Conservation (phyloP, 352 stramenopile species). For the Pythium dissimile region DNA sequence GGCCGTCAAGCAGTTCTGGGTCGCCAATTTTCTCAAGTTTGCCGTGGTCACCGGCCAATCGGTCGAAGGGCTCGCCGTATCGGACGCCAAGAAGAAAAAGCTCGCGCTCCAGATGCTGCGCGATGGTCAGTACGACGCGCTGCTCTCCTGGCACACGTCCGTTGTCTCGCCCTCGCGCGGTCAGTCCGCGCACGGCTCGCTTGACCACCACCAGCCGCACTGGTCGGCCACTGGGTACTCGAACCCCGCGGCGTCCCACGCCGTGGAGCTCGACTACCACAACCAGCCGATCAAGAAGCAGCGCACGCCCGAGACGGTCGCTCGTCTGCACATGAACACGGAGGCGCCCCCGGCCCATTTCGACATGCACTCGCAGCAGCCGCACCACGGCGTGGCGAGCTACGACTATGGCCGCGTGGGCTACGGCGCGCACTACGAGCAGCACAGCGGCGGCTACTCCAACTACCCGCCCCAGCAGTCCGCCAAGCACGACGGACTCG, state of each 20-base stretch:
- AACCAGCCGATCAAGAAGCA: slow-evolving; percentile 23
- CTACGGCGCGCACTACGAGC: slow-evolving; percentile 16
- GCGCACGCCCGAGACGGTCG: slow-evolving; percentile 25
- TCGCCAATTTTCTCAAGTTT: slow-evolving; percentile 83
- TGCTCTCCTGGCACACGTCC: slow-evolving; percentile 60
- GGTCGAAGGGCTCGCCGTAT: slow-evolving; percentile 70
- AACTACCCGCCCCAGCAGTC: slow-evolving; percentile 2
- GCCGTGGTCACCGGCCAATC: slow-evolving; percentile 70
- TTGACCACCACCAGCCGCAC: slow-evolving; percentile 3
- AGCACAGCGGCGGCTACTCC: slow-evolving; percentile 7
- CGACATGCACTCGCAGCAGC: slow-evolving; percentile 12
- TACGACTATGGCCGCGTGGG: slow-evolving; percentile 14
- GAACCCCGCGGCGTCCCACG: slow-evolving; percentile 5
- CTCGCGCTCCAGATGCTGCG: slow-evolving; percentile 71
- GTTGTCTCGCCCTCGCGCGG: slow-evolving; percentile 23
- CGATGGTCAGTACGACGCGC: slow-evolving; percentile 71
- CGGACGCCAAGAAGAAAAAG: slow-evolving; percentile 83
- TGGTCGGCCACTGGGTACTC: slow-evolving; percentile 15
- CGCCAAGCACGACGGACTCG: not conserved
- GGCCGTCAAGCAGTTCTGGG: slow-evolving; percentile 85
- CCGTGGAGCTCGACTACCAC: slow-evolving; percentile 2
- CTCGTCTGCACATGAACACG: slow-evolving; percentile 16
- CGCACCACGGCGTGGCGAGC: not conserved
- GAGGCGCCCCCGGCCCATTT: slow-evolving; percentile 6
- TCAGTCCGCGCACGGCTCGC: slow-evolving; percentile 14